Percentiles rank a stretch among this genome's conserved stretches.
Evolutionary conservation across 208 protist species (phyloP).

Genomic region (Trypanosoma theileri): DNA sequence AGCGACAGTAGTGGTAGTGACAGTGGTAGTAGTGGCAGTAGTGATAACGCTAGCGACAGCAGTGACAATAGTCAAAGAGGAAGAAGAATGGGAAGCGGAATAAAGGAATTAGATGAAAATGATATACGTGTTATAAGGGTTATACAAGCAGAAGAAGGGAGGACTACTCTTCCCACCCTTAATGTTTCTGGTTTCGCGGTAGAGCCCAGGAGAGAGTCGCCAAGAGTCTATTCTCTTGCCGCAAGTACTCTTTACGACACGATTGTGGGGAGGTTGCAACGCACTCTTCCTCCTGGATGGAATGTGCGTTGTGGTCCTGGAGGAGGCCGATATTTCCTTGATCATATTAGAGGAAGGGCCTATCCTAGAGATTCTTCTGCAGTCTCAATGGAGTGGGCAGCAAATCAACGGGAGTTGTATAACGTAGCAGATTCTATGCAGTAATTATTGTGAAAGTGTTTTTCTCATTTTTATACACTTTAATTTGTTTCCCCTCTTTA

Average conservation of each 20-base stretch:
- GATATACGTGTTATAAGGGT: no score
- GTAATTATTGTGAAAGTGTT: conserved; percentile 17
- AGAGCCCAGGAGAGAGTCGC: no score
- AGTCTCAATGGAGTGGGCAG: conserved; percentile 8
- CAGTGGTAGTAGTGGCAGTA: not conserved
- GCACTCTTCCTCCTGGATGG: conserved; percentile 13
- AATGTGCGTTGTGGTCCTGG: conserved; percentile 8
- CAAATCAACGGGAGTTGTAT: not conserved
- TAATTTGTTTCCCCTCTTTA: conserved; percentile 10
- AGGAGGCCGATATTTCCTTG: conserved; percentile 5
- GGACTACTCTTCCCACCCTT: no score
- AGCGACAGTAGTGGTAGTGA: not conserved
- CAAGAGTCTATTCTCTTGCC: conserved; percentile 4
- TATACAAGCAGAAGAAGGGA: no score
- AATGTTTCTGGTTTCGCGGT: no score
- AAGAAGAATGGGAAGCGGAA: not conserved
- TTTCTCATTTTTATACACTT: conserved; percentile 21
- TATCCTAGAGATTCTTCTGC: conserved; percentile 19
- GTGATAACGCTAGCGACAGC: not conserved
- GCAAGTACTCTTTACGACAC: conserved; percentile 23
- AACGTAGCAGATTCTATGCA: conserved; percentile 2
- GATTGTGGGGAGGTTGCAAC: conserved; percentile 18
- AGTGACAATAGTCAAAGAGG: conserved; percentile 5
- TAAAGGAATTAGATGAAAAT: not conserved
- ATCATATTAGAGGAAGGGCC: conserved; percentile 13